Percentiles rank a stretch among this genome's conserved stretches.
Conservation (phyloP, 257 asterid genomes). For the Rehmannia glutinosa region DNA sequence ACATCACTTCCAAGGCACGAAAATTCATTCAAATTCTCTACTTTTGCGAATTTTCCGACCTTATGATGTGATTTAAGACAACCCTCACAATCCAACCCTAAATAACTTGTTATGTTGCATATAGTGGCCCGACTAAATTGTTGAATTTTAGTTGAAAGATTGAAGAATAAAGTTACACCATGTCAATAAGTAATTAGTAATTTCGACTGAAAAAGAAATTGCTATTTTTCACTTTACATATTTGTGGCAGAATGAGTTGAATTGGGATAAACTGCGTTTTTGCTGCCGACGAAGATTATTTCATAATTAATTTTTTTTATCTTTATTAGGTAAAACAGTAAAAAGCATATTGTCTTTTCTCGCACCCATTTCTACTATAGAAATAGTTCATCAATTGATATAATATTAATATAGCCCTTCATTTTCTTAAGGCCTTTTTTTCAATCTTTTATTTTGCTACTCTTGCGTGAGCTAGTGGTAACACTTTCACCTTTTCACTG, state of each 20-base stretch:
- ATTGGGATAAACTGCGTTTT: background rate
- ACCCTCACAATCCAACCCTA: too few relatives aligned
- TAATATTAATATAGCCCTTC: too few relatives aligned
- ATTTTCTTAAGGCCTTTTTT: background rate
- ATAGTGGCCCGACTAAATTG: too few relatives aligned
- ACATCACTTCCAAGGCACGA: too few relatives aligned
- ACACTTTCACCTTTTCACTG: background rate
- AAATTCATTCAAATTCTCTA: too few relatives aligned
- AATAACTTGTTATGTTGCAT: too few relatives aligned
- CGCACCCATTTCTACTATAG: background rate
- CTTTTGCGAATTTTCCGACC: too few relatives aligned
- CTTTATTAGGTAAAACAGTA: background rate
- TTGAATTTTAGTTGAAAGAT: too few relatives aligned
- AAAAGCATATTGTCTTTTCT: background rate
- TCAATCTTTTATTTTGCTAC: too few relatives aligned
- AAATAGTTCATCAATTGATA: background rate
- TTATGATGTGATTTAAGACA: too few relatives aligned
- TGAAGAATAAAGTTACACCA: too few relatives aligned
- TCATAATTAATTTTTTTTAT: background rate
- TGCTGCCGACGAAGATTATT: background rate
- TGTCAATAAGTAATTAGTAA: background rate
- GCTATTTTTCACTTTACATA: background rate
- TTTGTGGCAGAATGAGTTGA: background rate
- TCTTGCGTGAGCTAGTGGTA: too few relatives aligned
- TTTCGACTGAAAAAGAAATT: background rate